Conservation (phyloP, 768 basidiomycete species). For the Mycena crocata region DNA sequence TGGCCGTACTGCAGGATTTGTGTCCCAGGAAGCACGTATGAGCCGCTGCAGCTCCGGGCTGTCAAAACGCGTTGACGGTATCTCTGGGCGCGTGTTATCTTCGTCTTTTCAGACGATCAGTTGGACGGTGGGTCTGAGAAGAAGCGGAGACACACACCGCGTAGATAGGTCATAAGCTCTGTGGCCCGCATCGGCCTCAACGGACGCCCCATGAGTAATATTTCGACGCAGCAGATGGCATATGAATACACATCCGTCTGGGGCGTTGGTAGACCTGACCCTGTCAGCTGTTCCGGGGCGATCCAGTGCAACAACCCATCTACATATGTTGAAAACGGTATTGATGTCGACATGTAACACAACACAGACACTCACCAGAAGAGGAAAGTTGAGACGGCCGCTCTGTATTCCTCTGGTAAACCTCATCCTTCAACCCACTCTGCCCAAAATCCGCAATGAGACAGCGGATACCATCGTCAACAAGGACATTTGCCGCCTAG, state of each 20-base stretch:
- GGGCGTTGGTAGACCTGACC: constrained; percentile 56
- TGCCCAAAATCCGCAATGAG: constrained; percentile 2
- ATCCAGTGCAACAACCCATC: constrained; percentile 75
- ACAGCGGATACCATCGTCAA: constrained; percentile 4
- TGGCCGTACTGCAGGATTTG: constrained; percentile 61
- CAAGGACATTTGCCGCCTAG: constrained; percentile 2
- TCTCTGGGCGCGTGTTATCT: constrained; percentile 60
- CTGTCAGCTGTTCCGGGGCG: constrained; percentile 72
- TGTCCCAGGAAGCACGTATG: constrained; percentile 67
- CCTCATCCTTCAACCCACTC: constrained; percentile 80
- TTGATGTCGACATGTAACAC: not conserved
- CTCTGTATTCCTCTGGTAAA: constrained; percentile 66
- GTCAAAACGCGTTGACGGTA: constrained; percentile 56
- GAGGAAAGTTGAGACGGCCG: constrained; percentile 57
- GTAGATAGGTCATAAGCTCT: constrained; percentile 61
- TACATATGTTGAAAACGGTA: constrained; percentile 43
- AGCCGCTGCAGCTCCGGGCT: constrained; percentile 52
- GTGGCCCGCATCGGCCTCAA: constrained; percentile 64
- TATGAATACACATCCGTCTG: constrained; percentile 78
- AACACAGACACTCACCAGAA: too few relatives aligned
- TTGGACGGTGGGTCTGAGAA: constrained; percentile 1
- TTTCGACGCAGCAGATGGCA: constrained; percentile 72
- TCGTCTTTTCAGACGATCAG: constrained; percentile 44
- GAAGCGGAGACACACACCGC: constrained; percentile 50
- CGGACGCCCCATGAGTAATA: constrained; percentile 70